phyloP scores from a whole-genome alignment of 2,329 filamentous ascomycete genomes.

The Bipolaris gigantea region DNA sequence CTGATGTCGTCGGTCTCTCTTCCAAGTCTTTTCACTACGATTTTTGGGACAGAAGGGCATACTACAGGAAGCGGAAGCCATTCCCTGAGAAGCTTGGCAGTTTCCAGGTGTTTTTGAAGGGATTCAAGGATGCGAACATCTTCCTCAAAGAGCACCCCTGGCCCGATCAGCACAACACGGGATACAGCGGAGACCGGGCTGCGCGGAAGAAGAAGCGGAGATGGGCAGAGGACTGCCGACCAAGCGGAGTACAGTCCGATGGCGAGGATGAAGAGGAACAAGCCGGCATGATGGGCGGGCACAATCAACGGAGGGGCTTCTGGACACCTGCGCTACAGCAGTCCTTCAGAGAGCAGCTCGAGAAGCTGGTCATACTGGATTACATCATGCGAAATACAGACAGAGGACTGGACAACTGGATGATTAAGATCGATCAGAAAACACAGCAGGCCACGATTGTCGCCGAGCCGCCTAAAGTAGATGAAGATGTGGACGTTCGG shows the following conservation, averaged over 20 bases:
- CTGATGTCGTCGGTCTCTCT: conserved; percentile 88
- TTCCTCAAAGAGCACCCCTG: conserved; percentile 95
- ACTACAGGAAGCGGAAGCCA: conserved; percentile 82
- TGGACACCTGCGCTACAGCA: conserved; percentile 91
- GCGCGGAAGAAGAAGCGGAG: conserved; percentile 64
- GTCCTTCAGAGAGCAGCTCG: conserved; percentile 89
- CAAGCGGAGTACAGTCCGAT: conserved; percentile 61
- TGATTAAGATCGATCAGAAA: conserved; percentile 94
- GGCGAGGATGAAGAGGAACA: conserved; percentile 61
- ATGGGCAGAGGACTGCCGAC: conserved; percentile 84
- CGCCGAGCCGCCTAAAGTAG: conserved; percentile 76
- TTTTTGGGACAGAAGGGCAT: conserved; percentile 90
- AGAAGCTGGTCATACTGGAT: conserved; percentile 95
- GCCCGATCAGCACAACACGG: conserved; percentile 79
- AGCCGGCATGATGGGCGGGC: conserved; percentile 37
- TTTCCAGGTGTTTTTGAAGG: conserved; percentile 96
- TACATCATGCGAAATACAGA: conserved; percentile 99
- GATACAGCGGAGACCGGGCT: conserved; percentile 68
- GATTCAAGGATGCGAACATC: conserved; percentile 94
- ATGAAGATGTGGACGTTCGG: conserved; percentile 46
- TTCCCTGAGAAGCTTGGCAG: conserved; percentile 90
- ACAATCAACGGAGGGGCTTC: conserved; percentile 61
- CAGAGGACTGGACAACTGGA: conserved; percentile 96
- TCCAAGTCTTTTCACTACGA: conserved; percentile 99
- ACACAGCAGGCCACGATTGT: conserved; percentile 81